Base-by-base conservation (phyloP, 495 filamentous ascomycete species). In the Elasticomyces elasticus region DNA sequence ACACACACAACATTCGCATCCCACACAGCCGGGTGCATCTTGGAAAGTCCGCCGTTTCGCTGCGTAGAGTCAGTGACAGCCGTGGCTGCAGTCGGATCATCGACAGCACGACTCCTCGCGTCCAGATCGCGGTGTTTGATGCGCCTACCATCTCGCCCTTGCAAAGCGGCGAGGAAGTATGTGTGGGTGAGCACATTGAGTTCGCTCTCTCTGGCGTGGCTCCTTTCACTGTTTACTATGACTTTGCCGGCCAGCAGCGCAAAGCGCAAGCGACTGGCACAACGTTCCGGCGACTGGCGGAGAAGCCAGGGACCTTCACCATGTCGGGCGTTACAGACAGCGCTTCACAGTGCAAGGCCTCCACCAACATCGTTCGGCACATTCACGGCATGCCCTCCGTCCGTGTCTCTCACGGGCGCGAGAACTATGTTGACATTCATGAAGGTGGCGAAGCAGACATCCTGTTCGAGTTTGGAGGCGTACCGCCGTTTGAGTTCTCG, bases 401-500 rank as follows among this genome's bases (percentile, higher is more conserved):
- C 30, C 80, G 80, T 55, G 86, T 98, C 61, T 87, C 82, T 64
- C 84, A 86, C 66, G 92, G 92, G 0, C 76, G 76, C 31, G 77
- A 82, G 19, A 79, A 82, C 11, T 79, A 83, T 41, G 83, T 94
- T 26, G 92, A 96, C 62, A 98, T 98, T 53, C 92, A 96, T 65
- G 91, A 97, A 72, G 92, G 92, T 63, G 85, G 87, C 58, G 84
- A 89, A 68, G 87, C 90, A 15, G 86, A 95, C 66, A 87, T 98
- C 52, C 72, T 86, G 38, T 96, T 97, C 59, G 84, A 91, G 61
- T 96, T 98, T 66, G 87, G 83, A 71, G 92, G 92, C 41, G 91
- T 88, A 11, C 92, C 92, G 55, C 92, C 92, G 11, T 98, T 98
- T 64, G 89, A 96, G 69, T 97, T 96, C 67, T 94, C 89, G 69